Evolutionary conservation across 164 flowering plant species (phyloP).

Genomic region (Macadamia integrifolia): DNA sequence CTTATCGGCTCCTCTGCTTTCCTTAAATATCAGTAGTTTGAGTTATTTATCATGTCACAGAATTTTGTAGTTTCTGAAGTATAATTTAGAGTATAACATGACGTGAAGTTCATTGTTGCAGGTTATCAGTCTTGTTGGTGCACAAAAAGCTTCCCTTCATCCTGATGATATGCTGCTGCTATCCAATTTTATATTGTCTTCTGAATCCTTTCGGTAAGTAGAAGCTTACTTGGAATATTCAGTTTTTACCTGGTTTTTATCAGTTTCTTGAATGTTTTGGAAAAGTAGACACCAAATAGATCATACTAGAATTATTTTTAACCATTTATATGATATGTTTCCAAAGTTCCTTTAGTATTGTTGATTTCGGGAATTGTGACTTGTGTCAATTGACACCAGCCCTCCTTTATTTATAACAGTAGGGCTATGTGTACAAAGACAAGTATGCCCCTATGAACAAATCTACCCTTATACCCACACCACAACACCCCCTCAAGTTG

Average conservation of each 20-base stretch:
- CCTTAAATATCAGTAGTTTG: too few species aligned
- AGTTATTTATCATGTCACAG: not conserved
- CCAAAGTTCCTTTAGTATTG: too few species aligned
- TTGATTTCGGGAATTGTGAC: too few species aligned
- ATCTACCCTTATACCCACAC: too few species aligned
- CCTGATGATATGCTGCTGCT: constrained; percentile 98
- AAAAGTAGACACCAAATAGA: not conserved
- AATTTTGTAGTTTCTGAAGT: not conserved
- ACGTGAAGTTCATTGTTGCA: constrained; percentile 27
- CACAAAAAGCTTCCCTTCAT: constrained; percentile 96
- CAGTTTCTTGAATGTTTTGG: not conserved
- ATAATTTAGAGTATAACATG: constrained; percentile 8
- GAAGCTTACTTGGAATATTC: not conserved
- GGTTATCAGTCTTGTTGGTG: constrained; percentile 97
- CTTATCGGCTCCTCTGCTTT: too few species aligned
- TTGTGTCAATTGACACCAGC: too few species aligned
- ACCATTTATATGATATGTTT: too few species aligned
- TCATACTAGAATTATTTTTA: too few species aligned
- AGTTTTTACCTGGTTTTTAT: constrained; percentile 1
- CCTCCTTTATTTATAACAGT: too few species aligned
- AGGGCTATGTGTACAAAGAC: too few species aligned
- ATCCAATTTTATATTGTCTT: constrained; percentile 84
- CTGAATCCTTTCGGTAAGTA: constrained; percentile 91
- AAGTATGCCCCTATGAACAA: too few species aligned
- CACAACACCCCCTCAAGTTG: too few species aligned